These are phyloP conservation scores for Exophiala sp. DNA, from an alignment of 2,329 filamentous ascomycete species.

Conservation along the genomic window DNA sequence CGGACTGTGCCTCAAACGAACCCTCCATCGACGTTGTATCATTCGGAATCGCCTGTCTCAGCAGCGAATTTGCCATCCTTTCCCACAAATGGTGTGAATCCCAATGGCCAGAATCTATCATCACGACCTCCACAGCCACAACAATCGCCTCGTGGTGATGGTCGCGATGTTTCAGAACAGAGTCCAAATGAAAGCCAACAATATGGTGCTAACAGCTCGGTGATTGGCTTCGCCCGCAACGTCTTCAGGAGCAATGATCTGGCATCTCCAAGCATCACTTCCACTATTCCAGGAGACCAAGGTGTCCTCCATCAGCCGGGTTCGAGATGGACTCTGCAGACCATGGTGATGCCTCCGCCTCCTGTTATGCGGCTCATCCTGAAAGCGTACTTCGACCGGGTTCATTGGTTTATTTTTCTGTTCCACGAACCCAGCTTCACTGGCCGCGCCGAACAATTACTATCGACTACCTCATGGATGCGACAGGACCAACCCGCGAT, in stretches of 20 bases:
- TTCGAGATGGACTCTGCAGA: slow-evolving; percentile 21
- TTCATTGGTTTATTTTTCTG: slow-evolving; percentile 27
- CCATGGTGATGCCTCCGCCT: slow-evolving; percentile 20
- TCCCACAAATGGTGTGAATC: not conserved
- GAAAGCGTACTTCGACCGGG: slow-evolving; percentile 26
- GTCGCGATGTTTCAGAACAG: not conserved
- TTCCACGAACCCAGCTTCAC: slow-evolving; percentile 22
- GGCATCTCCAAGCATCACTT: slow-evolving; percentile 21
- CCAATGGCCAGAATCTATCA: not conserved
- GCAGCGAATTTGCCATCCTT: not conserved
- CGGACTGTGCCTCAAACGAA: not conserved
- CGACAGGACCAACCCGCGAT: slow-evolving; percentile 21
- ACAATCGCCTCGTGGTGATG: not conserved
- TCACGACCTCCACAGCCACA: not conserved
- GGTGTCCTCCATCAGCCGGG: slow-evolving; percentile 10
- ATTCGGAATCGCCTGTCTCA: not conserved
- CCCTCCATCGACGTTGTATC: not conserved
- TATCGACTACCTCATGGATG: slow-evolving; percentile 15
- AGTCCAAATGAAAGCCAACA: slow-evolving; percentile 19
- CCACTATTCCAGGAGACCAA: slow-evolving; percentile 23
- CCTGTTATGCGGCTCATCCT: slow-evolving; percentile 19
- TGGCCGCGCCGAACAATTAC: slow-evolving; percentile 12
- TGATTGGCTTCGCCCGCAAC: slow-evolving; percentile 26
- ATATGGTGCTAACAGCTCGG: slow-evolving; percentile 23
- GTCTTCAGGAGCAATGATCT: slow-evolving; percentile 22